Evolutionary conservation across 1,284 basidiomycete species (phyloP).

Genomic region (Melampsora larici-populina): DNA sequence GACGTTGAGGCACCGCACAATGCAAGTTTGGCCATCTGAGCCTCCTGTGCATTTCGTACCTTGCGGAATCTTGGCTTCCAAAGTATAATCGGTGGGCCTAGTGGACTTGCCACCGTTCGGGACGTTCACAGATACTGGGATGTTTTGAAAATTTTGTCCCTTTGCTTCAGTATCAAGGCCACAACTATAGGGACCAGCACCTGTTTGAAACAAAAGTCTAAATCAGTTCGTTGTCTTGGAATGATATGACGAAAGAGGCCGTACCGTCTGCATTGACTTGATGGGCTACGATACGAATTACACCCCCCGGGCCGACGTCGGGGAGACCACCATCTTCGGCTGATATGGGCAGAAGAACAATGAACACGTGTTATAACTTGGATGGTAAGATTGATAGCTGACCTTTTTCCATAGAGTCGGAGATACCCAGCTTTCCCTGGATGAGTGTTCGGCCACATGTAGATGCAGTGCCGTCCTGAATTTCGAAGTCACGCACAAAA

Average conservation of each 20-base stretch:
- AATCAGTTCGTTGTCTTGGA: background rate
- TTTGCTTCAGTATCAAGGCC: conserved; percentile 28
- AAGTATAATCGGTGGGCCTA: conserved; percentile 24
- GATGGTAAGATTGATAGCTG: background rate
- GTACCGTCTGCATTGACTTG: conserved; percentile 43
- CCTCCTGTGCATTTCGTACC: conserved; percentile 38
- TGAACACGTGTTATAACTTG: no score
- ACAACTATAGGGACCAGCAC: conserved; percentile 34
- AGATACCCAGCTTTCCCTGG: conserved; percentile 29
- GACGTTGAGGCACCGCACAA: conserved; percentile 39
- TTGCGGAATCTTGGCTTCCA: conserved; percentile 33
- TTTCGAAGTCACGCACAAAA: conserved; percentile 33
- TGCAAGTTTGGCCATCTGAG: conserved; percentile 28
- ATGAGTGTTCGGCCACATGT: conserved; percentile 40
- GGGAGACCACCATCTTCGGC: conserved; percentile 40
- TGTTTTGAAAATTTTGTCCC: conserved; percentile 28
- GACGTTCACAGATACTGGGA: conserved; percentile 30
- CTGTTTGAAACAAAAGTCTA: background rate
- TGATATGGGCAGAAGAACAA: background rate
- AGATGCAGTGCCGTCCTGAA: conserved; percentile 25
- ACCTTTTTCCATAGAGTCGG: conserved; percentile 28
- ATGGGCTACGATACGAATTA: conserved; percentile 27
- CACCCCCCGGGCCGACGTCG: conserved; percentile 22
- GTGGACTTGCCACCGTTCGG: conserved; percentile 19
- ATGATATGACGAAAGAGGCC: background rate